phyloP scores from a whole-genome alignment of 176 grass and related monocot species.

The Lolium rigidum region DNA sequence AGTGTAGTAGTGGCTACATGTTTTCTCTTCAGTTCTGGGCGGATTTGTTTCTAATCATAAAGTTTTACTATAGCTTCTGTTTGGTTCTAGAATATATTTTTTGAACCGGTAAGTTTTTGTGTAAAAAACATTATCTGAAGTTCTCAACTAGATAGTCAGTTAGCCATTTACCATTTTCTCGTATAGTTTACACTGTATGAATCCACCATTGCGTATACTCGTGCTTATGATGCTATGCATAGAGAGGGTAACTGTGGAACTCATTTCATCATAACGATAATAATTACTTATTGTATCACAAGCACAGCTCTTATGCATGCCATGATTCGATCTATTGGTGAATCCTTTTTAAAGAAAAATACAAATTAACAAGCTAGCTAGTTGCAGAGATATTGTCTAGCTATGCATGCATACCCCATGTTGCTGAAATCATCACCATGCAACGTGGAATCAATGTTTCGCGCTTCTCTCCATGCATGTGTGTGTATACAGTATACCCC shows the following conservation, averaged over 20 bases:
- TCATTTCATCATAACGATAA: neutral
- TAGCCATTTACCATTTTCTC: neutral
- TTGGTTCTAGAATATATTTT: neutral
- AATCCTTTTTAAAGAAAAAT: conserved; percentile 11
- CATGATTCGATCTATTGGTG: neutral
- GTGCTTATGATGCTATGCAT: neutral
- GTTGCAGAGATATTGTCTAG: neutral
- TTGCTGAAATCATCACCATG: conserved; percentile 19
- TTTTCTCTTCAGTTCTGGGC: neutral
- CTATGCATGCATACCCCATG: neutral
- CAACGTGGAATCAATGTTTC: neutral
- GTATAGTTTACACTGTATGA: neutral
- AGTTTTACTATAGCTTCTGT: neutral
- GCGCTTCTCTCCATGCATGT: conserved; percentile 16
- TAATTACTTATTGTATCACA: neutral
- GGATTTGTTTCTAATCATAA: conserved; percentile 9
- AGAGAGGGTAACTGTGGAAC: neutral
- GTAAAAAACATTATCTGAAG: conserved; percentile 2
- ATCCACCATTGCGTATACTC: neutral
- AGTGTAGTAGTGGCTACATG: conserved; percentile 14
- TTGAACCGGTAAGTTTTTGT: neutral
- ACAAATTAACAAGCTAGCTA: neutral
- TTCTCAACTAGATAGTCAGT: neutral
- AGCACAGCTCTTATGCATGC: conserved; percentile 14
- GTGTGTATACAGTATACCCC: neutral